A percentile compares a stretch with the other conserved stretches of the same genome.
These are phyloP conservation scores for Marchantia paleacea DNA, from an alignment of 225 moss, liverwort and hornwort species.

Conservation along the genomic window DNA sequence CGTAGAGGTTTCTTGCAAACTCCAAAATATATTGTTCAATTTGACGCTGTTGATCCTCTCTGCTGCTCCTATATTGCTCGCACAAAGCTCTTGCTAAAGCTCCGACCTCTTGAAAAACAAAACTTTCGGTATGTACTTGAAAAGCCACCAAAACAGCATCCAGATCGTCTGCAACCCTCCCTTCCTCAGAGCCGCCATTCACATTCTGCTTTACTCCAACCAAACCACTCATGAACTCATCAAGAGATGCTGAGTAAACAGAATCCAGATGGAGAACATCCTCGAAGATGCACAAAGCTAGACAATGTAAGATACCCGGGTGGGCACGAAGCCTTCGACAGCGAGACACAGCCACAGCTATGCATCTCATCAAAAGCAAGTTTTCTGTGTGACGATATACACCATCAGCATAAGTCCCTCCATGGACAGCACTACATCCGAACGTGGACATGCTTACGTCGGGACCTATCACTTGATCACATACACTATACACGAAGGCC, in stretches of 20 bases:
- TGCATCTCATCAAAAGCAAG: conserved; percentile 54
- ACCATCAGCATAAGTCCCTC: conserved; percentile 3
- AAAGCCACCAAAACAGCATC: conserved; percentile 55
- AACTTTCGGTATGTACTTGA: conserved; percentile 51
- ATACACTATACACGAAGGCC: conserved; percentile 18
- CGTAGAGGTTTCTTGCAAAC: conserved; percentile 57
- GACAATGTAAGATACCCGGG: conserved; percentile 54
- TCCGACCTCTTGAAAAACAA: conserved; percentile 72
- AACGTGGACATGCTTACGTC: conserved; percentile 17
- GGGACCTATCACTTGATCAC: conserved; percentile 25
- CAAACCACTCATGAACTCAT: conserved; percentile 43
- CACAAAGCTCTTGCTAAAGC: conserved; percentile 79
- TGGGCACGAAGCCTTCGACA: conserved; percentile 61
- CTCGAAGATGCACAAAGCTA: conserved; percentile 56
- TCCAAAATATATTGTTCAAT: conserved; percentile 59
- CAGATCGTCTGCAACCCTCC: conserved; percentile 34
- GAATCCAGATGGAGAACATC: conserved; percentile 61
- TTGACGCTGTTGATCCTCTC: conserved; percentile 42
- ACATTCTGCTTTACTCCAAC: conserved; percentile 4
- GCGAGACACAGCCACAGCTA: conserved; percentile 74
- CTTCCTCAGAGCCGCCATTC: background rate
- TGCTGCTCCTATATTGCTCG: conserved; percentile 63
- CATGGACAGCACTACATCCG: background rate
- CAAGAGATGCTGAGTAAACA: conserved; percentile 57
- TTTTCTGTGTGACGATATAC: conserved; percentile 12